These are phyloP conservation scores for Suillus occidentalis DNA, from an alignment of 768 basidiomycete species.

Conservation along the genomic window DNA sequence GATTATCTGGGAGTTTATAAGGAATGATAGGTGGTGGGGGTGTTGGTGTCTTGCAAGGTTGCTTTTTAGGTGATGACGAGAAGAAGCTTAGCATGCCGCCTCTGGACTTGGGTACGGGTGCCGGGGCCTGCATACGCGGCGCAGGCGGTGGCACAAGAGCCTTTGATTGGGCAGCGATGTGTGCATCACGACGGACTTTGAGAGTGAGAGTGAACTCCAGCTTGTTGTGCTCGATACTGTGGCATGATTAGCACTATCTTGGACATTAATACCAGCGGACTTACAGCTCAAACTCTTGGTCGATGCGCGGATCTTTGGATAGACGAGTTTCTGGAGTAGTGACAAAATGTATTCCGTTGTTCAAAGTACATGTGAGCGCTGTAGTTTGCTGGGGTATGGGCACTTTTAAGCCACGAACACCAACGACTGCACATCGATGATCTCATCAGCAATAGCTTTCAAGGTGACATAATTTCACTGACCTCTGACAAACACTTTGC, in stretches of 20 bases:
- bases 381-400: slow-evolving; percentile 81
- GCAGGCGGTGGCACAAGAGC: slow-evolving; percentile 52
- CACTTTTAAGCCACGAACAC: slow-evolving; percentile 69
- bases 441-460: slow-evolving; percentile 1
- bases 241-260: not conserved
- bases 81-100: slow-evolving; percentile 75
- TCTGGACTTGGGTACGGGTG: slow-evolving; percentile 55
- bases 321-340: slow-evolving; percentile 81
- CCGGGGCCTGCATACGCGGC: slow-evolving; percentile 39
- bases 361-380: slow-evolving; percentile 79
- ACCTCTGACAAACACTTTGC: slow-evolving; percentile 96
- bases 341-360: slow-evolving; percentile 96
- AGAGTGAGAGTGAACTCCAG: slow-evolving; percentile 92
- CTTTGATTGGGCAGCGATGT: slow-evolving; percentile 79
- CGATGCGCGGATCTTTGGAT: slow-evolving; percentile 58
- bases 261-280: slow-evolving; percentile 27
- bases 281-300: slow-evolving; percentile 90
- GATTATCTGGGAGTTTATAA: slow-evolving; percentile 63
- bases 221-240: slow-evolving; percentile 89
- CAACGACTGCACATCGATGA: slow-evolving; percentile 54
- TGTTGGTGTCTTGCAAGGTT: slow-evolving; percentile 44
- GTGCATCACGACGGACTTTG: slow-evolving; percentile 83
- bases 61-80: slow-evolving; percentile 71
- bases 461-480: slow-evolving; percentile 18
- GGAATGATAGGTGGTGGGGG: slow-evolving; percentile 35